A percentile compares a stretch with the other conserved stretches of the same genome.
Evolutionary conservation across 768 basidiomycete genomes (phyloP).

Genomic region (Lactarius vividus): DNA sequence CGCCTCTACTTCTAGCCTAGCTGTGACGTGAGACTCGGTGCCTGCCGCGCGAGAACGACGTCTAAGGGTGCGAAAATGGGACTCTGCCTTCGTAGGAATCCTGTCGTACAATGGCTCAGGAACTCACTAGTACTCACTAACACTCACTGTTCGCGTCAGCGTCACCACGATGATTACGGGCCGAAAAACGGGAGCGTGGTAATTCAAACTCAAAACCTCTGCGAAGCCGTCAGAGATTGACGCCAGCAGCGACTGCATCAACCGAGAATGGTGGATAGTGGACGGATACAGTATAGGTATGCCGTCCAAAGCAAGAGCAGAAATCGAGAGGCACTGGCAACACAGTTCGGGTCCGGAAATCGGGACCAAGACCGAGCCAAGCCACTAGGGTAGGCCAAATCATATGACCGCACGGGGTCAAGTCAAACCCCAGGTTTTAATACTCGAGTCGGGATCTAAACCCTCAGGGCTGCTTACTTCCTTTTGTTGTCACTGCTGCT

Average conservation of each 20-base stretch:
- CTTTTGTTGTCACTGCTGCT: neutral
- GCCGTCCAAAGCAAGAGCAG: neutral
- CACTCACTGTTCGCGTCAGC: neutral
- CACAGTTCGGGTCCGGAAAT: neutral
- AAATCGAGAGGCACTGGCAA: too few species aligned
- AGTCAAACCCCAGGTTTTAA: slow-evolving; percentile 20
- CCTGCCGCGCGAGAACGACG: too few species aligned
- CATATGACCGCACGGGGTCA: slow-evolving; percentile 20
- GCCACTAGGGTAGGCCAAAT: neutral
- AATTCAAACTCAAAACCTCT: neutral
- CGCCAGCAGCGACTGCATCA: too few species aligned
- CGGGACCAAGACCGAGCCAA: neutral
- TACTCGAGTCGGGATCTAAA: slow-evolving; percentile 17
- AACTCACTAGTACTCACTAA: neutral
- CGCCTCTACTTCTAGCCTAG: too few species aligned
- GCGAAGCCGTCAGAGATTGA: neutral
- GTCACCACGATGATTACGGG: too few species aligned
- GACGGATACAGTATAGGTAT: neutral
- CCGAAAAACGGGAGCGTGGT: neutral
- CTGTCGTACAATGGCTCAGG: too few species aligned
- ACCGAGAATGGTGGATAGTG: neutral
- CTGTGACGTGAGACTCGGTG: too few species aligned
- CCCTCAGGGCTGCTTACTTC: neutral
- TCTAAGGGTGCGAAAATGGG: too few species aligned
- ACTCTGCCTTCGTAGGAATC: too few species aligned